Conservation (phyloP, 1,284 basidiomycete genomes). For the Macrocystidia cucumis region DNA sequence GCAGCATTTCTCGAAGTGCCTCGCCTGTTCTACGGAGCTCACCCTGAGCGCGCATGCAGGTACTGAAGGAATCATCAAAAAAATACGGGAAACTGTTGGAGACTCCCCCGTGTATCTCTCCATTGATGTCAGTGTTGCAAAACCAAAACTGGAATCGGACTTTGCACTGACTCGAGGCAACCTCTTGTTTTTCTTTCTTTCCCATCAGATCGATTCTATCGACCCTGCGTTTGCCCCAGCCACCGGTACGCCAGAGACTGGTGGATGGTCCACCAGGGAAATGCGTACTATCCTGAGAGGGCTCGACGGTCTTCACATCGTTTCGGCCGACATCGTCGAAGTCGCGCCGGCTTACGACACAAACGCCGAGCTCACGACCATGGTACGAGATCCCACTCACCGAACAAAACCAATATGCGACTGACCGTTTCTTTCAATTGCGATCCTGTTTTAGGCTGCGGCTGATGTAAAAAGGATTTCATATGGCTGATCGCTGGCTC, state of each 20-base stretch:
- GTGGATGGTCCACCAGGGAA: constrained; percentile 73
- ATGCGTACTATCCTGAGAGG: constrained; percentile 68
- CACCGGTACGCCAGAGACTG: constrained; percentile 67
- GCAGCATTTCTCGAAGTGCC: constrained; percentile 1
- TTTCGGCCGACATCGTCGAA: constrained; percentile 77
- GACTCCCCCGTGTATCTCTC: constrained; percentile 64
- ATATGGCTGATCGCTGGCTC: neutral
- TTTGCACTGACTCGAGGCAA: neutral
- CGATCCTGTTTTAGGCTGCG: constrained; percentile 38
- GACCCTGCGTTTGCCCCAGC: constrained; percentile 78
- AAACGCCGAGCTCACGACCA: constrained; percentile 71
- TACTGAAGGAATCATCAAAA: constrained; percentile 60
- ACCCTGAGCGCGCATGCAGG: constrained; percentile 24
- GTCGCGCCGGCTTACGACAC: constrained; percentile 79
- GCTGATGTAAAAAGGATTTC: constrained; percentile 51
- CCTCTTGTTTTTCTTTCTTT: constrained; percentile 3
- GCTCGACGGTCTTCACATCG: constrained; percentile 63
- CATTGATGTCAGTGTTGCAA: constrained; percentile 42
- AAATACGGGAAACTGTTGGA: constrained; percentile 64
- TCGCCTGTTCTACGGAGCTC: neutral
- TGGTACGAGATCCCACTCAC: constrained; percentile 27
- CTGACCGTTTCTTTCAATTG: constrained; percentile 1
- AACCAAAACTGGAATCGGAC: neutral
- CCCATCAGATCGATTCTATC: constrained; percentile 55
- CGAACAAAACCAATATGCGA: too few species aligned